Conservation (phyloP, 2,329 filamentous ascomycete species). For the Fusarium proliferatum region DNA sequence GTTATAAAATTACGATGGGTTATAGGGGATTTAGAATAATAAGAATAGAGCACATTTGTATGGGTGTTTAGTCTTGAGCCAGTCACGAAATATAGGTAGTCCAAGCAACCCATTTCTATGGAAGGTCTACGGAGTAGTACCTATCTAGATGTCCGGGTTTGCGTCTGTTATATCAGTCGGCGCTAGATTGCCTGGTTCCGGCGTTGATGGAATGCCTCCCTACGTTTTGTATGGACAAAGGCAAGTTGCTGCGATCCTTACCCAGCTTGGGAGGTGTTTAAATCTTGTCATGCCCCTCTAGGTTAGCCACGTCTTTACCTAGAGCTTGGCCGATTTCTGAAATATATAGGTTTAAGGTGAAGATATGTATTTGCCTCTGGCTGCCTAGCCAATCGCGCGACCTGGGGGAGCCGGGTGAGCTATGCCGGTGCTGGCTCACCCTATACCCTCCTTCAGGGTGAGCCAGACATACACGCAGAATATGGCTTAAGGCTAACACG, state of each 20-base stretch:
- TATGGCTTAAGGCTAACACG: no score
- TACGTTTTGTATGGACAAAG: not conserved
- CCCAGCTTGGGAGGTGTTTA: not conserved
- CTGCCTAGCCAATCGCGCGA: no score
- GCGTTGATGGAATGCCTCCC: constrained; percentile 1
- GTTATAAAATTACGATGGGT: not conserved
- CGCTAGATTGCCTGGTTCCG: constrained; percentile 1
- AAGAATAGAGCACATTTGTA: constrained; percentile 19
- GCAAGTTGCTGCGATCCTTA: not conserved
- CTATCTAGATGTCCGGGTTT: not conserved
- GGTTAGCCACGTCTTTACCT: not conserved
- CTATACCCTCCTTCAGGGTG: no score
- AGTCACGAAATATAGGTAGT: not conserved
- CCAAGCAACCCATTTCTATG: not conserved
- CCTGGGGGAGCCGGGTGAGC: no score
- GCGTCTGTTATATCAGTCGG: not conserved
- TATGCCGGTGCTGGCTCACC: no score
- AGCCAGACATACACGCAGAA: no score
- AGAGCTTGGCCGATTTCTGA: not conserved
- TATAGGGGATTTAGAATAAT: constrained; percentile 9
- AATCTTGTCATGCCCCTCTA: not conserved
- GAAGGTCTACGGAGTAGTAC: not conserved
- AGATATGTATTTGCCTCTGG: no score
- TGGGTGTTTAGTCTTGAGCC: not conserved
- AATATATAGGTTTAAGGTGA: no score